Evolutionary conservation across 2,329 filamentous ascomycete genomes (phyloP).

Genomic region (Cladosporium phlei): DNA sequence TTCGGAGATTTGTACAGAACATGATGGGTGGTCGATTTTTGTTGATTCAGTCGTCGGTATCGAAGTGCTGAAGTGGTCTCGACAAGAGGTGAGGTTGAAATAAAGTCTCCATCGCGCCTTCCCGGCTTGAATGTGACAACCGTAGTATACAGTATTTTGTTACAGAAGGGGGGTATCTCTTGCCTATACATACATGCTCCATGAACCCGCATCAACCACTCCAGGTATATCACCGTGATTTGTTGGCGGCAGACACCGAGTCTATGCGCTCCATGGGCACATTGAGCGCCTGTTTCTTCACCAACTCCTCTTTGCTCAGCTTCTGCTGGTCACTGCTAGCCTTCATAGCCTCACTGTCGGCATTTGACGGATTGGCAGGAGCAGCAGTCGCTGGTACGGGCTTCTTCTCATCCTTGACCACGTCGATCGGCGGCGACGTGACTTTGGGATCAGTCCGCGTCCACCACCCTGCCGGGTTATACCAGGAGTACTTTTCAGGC

Average conservation of each 20-base stretch:
- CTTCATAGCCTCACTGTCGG: not conserved
- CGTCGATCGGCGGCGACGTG: slow-evolving; percentile 4
- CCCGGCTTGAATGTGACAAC: too few species aligned
- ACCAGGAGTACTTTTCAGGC: slow-evolving; percentile 27
- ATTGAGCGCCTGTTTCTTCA: slow-evolving; percentile 5
- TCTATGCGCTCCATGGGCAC: slow-evolving; percentile 17
- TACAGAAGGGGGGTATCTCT: slow-evolving; percentile 21
- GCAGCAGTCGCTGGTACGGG: not conserved
- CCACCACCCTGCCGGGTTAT: slow-evolving; percentile 27
- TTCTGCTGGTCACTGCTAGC: slow-evolving; percentile 10
- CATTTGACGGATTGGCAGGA: not conserved
- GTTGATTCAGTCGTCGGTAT: not conserved
- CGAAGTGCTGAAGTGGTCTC: too few species aligned
- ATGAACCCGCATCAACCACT: slow-evolving; percentile 1
- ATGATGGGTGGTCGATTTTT: slow-evolving; percentile 18
- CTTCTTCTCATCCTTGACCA: not conserved
- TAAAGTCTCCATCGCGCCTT: too few species aligned
- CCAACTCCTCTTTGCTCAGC: slow-evolving; percentile 10
- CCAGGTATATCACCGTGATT: slow-evolving; percentile 21
- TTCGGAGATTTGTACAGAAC: slow-evolving; percentile 40
- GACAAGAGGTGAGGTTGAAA: slow-evolving; percentile 6
- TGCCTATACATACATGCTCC: slow-evolving; percentile 15
- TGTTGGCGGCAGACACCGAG: slow-evolving; percentile 20
- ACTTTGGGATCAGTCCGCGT: slow-evolving; percentile 17
- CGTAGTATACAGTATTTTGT: slow-evolving; percentile 9